Evolutionary conservation across 768 basidiomycete species (phyloP).

Genomic region (Lanmaoa pseudosensibilis): DNA sequence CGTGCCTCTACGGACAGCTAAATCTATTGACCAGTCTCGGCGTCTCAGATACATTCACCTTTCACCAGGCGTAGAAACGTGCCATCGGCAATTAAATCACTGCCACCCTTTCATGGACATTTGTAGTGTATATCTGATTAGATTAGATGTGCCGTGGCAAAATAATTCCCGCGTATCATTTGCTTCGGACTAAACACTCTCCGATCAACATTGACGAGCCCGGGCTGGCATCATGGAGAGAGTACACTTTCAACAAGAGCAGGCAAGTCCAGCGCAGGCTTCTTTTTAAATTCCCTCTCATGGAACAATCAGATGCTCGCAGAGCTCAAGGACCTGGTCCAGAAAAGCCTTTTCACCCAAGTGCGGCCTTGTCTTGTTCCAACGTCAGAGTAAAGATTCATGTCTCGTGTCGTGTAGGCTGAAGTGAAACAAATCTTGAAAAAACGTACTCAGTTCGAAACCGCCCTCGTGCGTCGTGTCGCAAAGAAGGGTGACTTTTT

Average conservation of each 20-base stretch:
- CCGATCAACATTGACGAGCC: neutral
- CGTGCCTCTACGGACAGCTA: neutral
- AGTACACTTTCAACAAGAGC: conserved; percentile 92
- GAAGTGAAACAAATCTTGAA: conserved; percentile 86
- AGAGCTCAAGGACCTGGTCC: conserved; percentile 89
- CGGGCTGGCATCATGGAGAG: conserved; percentile 72
- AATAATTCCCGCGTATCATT: conserved; percentile 7
- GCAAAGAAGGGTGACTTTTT: conserved; percentile 87
- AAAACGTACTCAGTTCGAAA: conserved; percentile 82
- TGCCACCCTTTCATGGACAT: neutral
- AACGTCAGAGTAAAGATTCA: conserved; percentile 1
- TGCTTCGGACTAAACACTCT: neutral
- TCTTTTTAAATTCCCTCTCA: neutral
- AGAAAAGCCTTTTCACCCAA: conserved; percentile 81
- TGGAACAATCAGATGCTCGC: conserved; percentile 71
- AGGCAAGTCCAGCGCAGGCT: conserved; percentile 42
- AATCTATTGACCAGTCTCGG: neutral
- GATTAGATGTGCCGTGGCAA: conserved; percentile 11
- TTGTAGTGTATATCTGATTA: conserved; percentile 9
- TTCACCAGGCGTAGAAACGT: conserved; percentile 2
- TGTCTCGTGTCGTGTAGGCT: conserved; percentile 39
- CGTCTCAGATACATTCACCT: neutral
- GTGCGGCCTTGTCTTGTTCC: conserved; percentile 39
- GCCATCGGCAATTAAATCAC: neutral
- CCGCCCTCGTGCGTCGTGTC: conserved; percentile 75